Evolutionary conservation across 306 rosid species (phyloP), one percentile per base, ranked within the genome.

Genomic region (Quercus dentata): DNA sequence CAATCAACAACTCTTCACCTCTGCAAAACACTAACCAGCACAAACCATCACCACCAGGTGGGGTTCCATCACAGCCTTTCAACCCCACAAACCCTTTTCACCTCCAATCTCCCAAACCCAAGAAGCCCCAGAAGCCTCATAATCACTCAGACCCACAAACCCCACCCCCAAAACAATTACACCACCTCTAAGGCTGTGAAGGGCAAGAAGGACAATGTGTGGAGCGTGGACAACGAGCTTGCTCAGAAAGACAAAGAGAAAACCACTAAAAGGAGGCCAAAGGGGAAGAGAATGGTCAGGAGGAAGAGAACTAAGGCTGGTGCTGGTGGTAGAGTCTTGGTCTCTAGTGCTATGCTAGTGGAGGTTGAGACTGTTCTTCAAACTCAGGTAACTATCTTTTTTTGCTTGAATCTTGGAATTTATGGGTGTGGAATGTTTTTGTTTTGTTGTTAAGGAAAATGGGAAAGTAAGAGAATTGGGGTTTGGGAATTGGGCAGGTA

Each of bases 341-440:
- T 92, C 76, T 87, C 98, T 58, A 90, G 88, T 52, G 91, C 97
- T 80, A 92, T 95, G 98, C 69, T 91, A 83, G 81, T 86, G 84
- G 98, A 95, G 83, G 91, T 90, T 69, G 98, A 91, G 78, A 91
- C 86, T 17, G 88, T 95, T 85, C 98, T 92, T 80, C 99, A 95
- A 79, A 90, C 99, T 70, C 94, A 90, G 97, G 98, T 92, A 73
- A 23, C 46, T 41, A 7, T 41, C 11, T 8, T 0, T 38, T 1
- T 74, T 67, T 56, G 18, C 1, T 19, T 23, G 23, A 67, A 30
- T 63, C 19, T 67, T 14, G 25, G 4, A 13, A 17, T 67, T 8
- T 68, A 15, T 23, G 72, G 27, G 5, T 59, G 15, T 35, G 27
- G 52, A n/a, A 35, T 68, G 51, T 18, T 68, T 68, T n/a, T 33